These are phyloP conservation scores for Pythium guiyangense DNA, from an alignment of 352 stramenopile genomes.

Conservation along the genomic window DNA sequence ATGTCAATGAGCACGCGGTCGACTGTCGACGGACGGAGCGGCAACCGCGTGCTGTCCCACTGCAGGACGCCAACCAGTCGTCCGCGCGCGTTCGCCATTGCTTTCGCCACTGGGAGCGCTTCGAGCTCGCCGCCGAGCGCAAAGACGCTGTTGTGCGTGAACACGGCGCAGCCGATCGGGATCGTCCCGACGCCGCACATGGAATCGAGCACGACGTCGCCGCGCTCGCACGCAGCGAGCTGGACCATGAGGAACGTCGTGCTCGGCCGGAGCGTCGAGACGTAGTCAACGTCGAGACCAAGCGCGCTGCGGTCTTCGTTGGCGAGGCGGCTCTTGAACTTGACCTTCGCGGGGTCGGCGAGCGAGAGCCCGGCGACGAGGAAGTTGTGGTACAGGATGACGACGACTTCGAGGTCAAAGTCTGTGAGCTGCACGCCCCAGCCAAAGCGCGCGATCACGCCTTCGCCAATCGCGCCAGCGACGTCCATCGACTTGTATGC, in stretches of 20 bases:
- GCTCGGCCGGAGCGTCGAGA: slow-evolving; percentile 73
- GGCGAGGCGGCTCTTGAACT: slow-evolving; percentile 65
- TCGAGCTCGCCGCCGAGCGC: slow-evolving; percentile 67
- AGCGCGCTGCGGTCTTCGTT: slow-evolving; percentile 58
- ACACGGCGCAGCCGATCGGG: slow-evolving; percentile 50
- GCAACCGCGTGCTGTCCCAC: slow-evolving; percentile 60
- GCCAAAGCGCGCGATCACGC: slow-evolving; percentile 47
- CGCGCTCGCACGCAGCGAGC: slow-evolving; percentile 42
- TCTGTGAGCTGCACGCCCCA: slow-evolving; percentile 60
- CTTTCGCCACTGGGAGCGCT: slow-evolving; percentile 41
- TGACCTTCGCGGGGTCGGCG: slow-evolving; percentile 43
- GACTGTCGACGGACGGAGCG: slow-evolving; percentile 44
- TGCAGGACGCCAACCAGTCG: slow-evolving; percentile 47
- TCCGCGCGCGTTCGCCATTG: slow-evolving; percentile 38
- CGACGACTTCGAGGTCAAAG: slow-evolving; percentile 73
- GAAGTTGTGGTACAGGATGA: slow-evolving; percentile 68
- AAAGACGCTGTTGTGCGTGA: slow-evolving; percentile 49
- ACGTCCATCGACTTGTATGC: slow-evolving; percentile 66
- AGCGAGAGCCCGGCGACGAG: slow-evolving; percentile 66
- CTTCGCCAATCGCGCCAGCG: slow-evolving; percentile 52
- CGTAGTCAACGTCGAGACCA: slow-evolving; percentile 48
- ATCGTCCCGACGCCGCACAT: slow-evolving; percentile 84
- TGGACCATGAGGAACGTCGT: slow-evolving; percentile 76
- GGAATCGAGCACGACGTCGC: slow-evolving; percentile 72
- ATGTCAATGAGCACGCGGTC: slow-evolving; percentile 75